Evolutionary conservation across 2,329 filamentous ascomycete species (phyloP).

Genomic region (Escovopsis weberi): DNA sequence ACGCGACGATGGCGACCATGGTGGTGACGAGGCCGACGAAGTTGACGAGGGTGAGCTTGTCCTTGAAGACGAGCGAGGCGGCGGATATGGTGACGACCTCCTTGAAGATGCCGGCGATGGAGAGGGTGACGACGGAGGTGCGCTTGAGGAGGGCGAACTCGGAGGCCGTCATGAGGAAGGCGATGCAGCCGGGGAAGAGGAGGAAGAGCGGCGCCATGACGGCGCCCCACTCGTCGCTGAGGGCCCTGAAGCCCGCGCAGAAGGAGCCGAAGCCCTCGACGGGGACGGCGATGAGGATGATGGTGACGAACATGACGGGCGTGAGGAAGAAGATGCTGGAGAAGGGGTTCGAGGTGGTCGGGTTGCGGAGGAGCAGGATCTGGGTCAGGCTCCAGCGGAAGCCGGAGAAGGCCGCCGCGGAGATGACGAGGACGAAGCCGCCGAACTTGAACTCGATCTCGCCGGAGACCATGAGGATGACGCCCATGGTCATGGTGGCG

Average conservation of each 20-base stretch:
- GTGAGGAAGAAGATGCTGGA: conserved; percentile 96
- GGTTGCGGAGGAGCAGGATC: conserved; percentile 84
- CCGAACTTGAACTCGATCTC: conserved; percentile 78
- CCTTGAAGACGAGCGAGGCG: conserved; percentile 76
- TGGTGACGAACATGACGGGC: conserved; percentile 82
- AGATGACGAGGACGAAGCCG: conserved; percentile 86
- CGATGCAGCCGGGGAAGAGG: conserved; percentile 78
- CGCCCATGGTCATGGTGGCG: conserved; percentile 77
- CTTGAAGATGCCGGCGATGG: conserved; percentile 96
- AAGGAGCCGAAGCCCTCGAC: conserved; percentile 68
- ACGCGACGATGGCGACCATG: conserved; percentile 69
- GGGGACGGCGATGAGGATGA: conserved; percentile 67
- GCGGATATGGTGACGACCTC: conserved; percentile 93
- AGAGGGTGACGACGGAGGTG: conserved; percentile 88
- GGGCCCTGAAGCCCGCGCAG: conserved; percentile 44
- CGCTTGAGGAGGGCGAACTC: conserved; percentile 93
- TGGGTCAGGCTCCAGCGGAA: conserved; percentile 99
- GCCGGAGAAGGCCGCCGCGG: conserved; percentile 85
- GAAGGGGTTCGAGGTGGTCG: conserved; percentile 91
- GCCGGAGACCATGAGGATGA: conserved; percentile 96
- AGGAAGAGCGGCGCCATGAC: conserved; percentile 56
- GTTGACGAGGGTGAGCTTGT: conserved; percentile 77
- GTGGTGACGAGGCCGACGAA: conserved; percentile 78
- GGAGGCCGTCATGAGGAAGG: conserved; percentile 91
- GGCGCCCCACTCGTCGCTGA: conserved; percentile 54